Base-by-base conservation (phyloP, 257 asterid species). In the Jacaranda copaia region DNA sequence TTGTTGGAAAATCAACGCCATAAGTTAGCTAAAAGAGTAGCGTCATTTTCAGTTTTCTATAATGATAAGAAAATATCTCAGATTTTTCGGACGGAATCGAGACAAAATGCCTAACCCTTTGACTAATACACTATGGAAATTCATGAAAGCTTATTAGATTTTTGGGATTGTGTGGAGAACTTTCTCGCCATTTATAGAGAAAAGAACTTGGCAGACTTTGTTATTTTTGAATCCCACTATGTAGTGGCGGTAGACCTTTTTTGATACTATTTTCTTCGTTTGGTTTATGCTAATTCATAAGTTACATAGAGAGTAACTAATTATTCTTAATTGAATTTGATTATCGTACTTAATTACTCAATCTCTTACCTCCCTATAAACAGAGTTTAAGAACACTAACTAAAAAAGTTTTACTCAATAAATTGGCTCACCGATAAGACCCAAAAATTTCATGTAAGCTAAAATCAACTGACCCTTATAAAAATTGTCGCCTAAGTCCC, bases 11-110 rank as follows among this genome's bases (percentile, higher is more conserved):
- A 42, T 42, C 46, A 42, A 8, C 8, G 46, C 5, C 5, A 42
- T 42, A 42, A 42, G 46, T 42, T 42, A 8, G 46, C 46, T 42
- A 42, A 5, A 42, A 42, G 46, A 42, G 8, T 42, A 25, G 46
- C 3, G 3, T 8, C 46, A 42, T 42, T 4, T 42, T 42, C 56
- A 15, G 25, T 70, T 53, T 13, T 36, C 8, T 16, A 55, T 11
- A 53, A 15, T 53, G 75, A 39, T 6, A 56, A 11, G 76, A 72
- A 56, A 72, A 57, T 16, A 38, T 46, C 64, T 48, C 74, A 10
- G 1, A 16, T 20, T 58, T 12, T 59, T 59, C 59, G 77, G 77
- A 72, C 57, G 32, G 6, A 43, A 58, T 57, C 42, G 18, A 12
- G 18, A 1, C 14, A 12, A 43, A 56, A 58, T 57, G 56, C 18